Evolutionary conservation across 1,139 yeast species (phyloP).

Genomic region (Lodderomyces oxycetoniae): DNA sequence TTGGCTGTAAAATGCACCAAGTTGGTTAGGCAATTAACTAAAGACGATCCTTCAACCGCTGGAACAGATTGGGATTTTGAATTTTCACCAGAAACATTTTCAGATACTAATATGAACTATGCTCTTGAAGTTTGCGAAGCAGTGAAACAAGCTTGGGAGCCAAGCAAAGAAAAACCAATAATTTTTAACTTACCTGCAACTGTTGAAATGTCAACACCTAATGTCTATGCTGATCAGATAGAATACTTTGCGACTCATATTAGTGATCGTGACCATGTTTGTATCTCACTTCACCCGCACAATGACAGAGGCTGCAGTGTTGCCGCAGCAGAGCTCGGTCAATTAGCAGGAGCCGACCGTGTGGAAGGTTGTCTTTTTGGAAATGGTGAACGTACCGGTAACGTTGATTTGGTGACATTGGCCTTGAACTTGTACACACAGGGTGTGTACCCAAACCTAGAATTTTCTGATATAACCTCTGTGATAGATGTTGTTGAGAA

Average conservation of each 20-base stretch:
- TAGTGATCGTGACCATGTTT: slow-evolving; percentile 76
- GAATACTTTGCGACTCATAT: slow-evolving; percentile 82
- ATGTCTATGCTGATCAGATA: slow-evolving; percentile 93
- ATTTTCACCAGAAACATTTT: slow-evolving; percentile 92
- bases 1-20: slow-evolving; percentile 82
- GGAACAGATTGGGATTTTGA: slow-evolving; percentile 86
- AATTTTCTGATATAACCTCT: slow-evolving; percentile 77
- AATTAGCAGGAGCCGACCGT: slow-evolving; percentile 95
- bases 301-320: slow-evolving; percentile 98
- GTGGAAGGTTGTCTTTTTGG: slow-evolving; percentile 97
- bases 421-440: slow-evolving; percentile 93
- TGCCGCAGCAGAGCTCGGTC: slow-evolving; percentile 93
- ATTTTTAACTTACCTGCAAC: slow-evolving; percentile 97
- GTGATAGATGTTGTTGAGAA: slow-evolving; percentile 85
- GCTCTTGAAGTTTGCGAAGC: slow-evolving; percentile 89
- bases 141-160: slow-evolving; percentile 92
- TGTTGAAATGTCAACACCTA: slow-evolving; percentile 94
- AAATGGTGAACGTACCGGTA: slow-evolving; percentile 98
- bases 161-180: slow-evolving; percentile 75
- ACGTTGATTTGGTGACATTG: slow-evolving; percentile 89
- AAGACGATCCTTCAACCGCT: slow-evolving; percentile 72
- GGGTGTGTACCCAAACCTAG: slow-evolving; percentile 82
- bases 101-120: slow-evolving; percentile 82
- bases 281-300: slow-evolving; percentile 91
- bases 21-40: slow-evolving; percentile 76